Evolutionary conservation across 164 flowering plant species (phyloP).

Genomic region (Protea cynaroides): DNA sequence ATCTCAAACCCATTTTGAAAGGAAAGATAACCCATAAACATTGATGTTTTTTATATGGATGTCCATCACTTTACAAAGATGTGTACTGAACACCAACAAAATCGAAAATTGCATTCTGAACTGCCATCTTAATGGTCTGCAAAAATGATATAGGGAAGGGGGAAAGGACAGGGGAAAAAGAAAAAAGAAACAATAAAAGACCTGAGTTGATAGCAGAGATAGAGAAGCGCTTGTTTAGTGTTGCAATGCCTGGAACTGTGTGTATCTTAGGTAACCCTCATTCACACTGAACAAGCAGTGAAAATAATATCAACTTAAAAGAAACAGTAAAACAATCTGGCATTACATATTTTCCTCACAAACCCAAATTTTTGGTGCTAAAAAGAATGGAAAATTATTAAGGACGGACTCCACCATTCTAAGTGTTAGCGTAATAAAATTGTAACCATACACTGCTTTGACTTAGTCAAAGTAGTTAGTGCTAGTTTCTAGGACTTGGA

Average conservation of each 20-base stretch:
- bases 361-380: background rate
- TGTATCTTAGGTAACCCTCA: constrained; percentile 89
- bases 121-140: background rate
- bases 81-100: no score
- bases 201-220: constrained; percentile 97
- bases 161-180: no score
- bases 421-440: no score
- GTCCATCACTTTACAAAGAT: no score
- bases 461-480: no score
- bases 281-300: constrained; percentile 56
- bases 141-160: constrained; percentile 7
- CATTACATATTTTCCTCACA: background rate
- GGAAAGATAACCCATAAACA: no score
- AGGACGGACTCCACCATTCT: constrained; percentile 48
- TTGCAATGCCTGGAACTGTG: constrained; percentile 87
- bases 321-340: background rate
- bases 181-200: no score
- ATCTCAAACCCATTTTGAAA: background rate
- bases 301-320: background rate
- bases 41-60: no score
- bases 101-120: no score
- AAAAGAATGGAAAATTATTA: constrained; percentile 28
- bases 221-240: constrained; percentile 84
- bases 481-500: no score
- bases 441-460: no score